Percentiles rank a stretch among this genome's conserved stretches.
Conservation (phyloP, 805 yeast genomes). For the Saturnispora diversa region DNA sequence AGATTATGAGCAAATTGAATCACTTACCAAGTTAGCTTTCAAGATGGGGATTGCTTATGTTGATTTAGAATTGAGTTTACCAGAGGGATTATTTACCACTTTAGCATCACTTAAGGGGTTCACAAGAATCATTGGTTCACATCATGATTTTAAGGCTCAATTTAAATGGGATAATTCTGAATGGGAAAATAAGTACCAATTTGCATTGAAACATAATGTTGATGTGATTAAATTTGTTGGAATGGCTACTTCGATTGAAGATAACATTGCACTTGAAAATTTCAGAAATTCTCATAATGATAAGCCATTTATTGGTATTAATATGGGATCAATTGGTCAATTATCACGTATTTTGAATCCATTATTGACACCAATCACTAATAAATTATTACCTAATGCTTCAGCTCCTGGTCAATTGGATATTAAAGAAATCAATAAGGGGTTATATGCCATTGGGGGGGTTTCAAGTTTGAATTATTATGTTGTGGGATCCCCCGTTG, state of each 20-base stretch:
- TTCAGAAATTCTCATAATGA: slow-evolving; percentile 52
- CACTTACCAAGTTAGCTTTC: slow-evolving; percentile 53
- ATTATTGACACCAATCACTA: slow-evolving; percentile 78
- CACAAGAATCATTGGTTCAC: slow-evolving; percentile 74
- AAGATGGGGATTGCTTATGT: slow-evolving; percentile 73
- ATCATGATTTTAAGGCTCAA: slow-evolving; percentile 62
- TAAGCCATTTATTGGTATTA: slow-evolving; percentile 73
- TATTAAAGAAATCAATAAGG: slow-evolving; percentile 52
- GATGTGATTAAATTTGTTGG: slow-evolving; percentile 84
- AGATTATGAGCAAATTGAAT: slow-evolving; percentile 38
- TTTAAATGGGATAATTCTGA: slow-evolving; percentile 59
- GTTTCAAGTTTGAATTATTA: slow-evolving; percentile 49
- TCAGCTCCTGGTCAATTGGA: slow-evolving; percentile 79
- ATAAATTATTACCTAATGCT: slow-evolving; percentile 52
- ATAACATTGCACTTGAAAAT: slow-evolving; percentile 62
- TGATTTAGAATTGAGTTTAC: slow-evolving; percentile 70
- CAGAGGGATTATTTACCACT: slow-evolving; percentile 44
- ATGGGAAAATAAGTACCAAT: slow-evolving; percentile 67
- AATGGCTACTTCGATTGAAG: slow-evolving; percentile 52
- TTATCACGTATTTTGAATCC: slow-evolving; percentile 71
- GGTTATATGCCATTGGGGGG: slow-evolving; percentile 56
- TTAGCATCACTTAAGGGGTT: slow-evolving; percentile 46
- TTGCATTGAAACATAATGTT: slow-evolving; percentile 55
- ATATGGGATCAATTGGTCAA: slow-evolving; percentile 71
- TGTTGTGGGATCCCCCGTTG: slow-evolving; percentile 74